Base-by-base conservation (phyloP, 164 flowering plant species). In the Piper longum region DNA sequence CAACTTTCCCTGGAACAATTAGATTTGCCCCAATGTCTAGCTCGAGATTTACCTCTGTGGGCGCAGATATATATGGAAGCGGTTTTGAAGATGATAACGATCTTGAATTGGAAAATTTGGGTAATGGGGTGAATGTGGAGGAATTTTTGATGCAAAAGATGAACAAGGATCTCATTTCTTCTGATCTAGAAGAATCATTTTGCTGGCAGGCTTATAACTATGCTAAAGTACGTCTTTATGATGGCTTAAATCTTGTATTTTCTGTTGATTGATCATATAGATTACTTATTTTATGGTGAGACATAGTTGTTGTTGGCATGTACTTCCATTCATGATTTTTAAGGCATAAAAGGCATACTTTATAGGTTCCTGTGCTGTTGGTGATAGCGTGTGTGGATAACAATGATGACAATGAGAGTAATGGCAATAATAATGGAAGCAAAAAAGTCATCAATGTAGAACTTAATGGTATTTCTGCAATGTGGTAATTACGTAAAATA, bases 121-220 rank as follows among this genome's bases (percentile, higher is more conserved):
- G 66, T 65, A 88, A 78, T 69, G 73, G 82, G 83, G 81, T 74
- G 16, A 91, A 88, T 64, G 72, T 90, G 45, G 98, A 91, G 67
- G 99, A 91, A 26, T 77, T 77, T 48, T 75, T 95, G 57, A 71
- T 80, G 81, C 93, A 86, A 72, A 91, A 89, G 71, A 89, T 91
- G 93, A 89, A 63, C 79, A 89, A 83, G 83, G 87, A 83, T 71
- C 91, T 95, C 61, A 84, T 80, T 41, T 70, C 97, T n/a, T 93
- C 78, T 70, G 99, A 95, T 67, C 70, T 91, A 52, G 99, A 95
- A 73, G 99, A 95, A 72, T 95, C 99, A 64, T 91, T 91, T 76
- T 82, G 87, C 76, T 89, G 98, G 96, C 93, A 91, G 66, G 95
- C 98, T 26, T 95, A 89, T 70, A 82, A 81, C 70, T 95, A 87